Base-by-base conservation (phyloP, 2,329 filamentous ascomycete species). In the Cladophialophora yegresii region DNA sequence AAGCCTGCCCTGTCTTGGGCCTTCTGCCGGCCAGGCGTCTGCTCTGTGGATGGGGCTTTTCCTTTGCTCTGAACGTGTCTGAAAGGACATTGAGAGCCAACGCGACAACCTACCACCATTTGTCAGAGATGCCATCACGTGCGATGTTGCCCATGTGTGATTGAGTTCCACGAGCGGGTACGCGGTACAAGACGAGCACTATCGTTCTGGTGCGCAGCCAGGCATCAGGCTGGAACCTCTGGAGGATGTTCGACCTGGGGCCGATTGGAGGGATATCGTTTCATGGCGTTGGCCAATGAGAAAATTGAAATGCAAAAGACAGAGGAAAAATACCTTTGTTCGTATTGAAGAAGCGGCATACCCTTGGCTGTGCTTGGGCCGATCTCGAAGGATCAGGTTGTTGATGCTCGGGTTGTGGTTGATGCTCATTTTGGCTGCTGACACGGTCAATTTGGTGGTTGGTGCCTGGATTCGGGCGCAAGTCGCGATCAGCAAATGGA, bases 21-120 rank as follows among this genome's bases (percentile, higher is more conserved):
- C 49, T 65, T 53, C 26, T 67, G 70, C 47, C 65, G 64, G 53
- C 71, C 66, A 47, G 60, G 45, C 61, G 62, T 53, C 61, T 69
- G 51, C 66, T 66, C 55, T 70, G 66, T 63, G 62, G 69, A 73
- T 79, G 78, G 54, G 59, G 45, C 45, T 45, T 62, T n/a, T 13
- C 53, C 54, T 53, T 55, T 51, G 12, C 64, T 49, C 49, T 60
- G 43, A 30, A 65, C 59, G 71, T 85, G 83, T 67, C 78, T 71
- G 72, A 79, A 85, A 33, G 77, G 79, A 70, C 84, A 85, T 57
- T 77, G 72, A 68, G 78, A 75, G 60, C 83, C 83, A 66, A 81
- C 78, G 71, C 82, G 77, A 74, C 84, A 85, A 64, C 84, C 81
- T 83, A 53, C 33, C 36, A 30, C 32, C 51, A 30, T 5, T 22